Evolutionary conservation across 345 rosid genomes (phyloP).

Genomic region (Lepidium sativum): DNA sequence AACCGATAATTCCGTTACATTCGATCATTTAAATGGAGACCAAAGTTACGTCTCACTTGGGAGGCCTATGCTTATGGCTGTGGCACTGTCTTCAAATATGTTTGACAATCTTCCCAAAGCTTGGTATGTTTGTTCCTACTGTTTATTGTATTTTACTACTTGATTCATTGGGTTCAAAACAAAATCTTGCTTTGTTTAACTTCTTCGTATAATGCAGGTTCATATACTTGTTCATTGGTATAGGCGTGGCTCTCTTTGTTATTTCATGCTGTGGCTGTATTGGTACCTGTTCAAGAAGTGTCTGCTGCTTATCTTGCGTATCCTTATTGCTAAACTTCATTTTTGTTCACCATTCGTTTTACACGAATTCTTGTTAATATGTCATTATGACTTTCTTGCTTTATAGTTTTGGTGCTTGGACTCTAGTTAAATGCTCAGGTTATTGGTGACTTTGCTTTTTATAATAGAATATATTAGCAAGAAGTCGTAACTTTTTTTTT

Average conservation of each 20-base stretch:
- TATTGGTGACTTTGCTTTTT: neutral
- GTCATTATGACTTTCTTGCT: neutral
- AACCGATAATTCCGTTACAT: constrained; percentile 19
- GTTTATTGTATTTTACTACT: neutral
- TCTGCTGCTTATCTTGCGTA: constrained; percentile 96
- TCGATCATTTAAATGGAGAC: constrained; percentile 26
- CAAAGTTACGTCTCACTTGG: constrained; percentile 46
- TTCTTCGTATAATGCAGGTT: constrained; percentile 52
- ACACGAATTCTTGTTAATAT: neutral
- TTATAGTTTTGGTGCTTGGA: neutral
- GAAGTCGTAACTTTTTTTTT: constrained; percentile 27
- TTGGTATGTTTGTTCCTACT: constrained; percentile 58
- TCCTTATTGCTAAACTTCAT: constrained; percentile 36
- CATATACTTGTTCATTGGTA: constrained; percentile 74
- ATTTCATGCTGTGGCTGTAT: constrained; percentile 90
- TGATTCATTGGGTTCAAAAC: neutral
- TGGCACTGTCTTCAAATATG: constrained; percentile 43
- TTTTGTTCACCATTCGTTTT: neutral
- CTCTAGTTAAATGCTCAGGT: neutral
- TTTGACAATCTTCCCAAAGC: constrained; percentile 68
- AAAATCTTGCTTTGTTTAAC: neutral
- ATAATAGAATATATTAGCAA: neutral
- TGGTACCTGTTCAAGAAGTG: constrained; percentile 65
- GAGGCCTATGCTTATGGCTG: constrained; percentile 77
- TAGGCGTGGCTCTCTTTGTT: constrained; percentile 72